Conservation (phyloP, 331 rosid genomes). For the Cydonia oblonga region DNA sequence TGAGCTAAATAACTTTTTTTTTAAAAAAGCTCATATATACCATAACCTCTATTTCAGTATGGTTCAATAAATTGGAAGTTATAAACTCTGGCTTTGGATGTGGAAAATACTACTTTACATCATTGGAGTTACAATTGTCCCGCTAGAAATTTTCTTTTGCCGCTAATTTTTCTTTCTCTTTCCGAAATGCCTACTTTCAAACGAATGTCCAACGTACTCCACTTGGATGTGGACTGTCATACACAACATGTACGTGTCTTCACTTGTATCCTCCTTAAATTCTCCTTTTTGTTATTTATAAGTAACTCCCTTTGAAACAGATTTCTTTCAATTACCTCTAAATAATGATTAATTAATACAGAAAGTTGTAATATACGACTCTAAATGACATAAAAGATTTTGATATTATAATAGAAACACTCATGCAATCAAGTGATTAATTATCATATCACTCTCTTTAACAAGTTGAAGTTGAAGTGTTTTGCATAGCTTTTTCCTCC, state of each 20-base stretch:
- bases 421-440: background rate
- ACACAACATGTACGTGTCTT: background rate
- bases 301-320: background rate
- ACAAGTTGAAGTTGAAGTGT: constrained; percentile 4
- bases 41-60: too few species aligned
- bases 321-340: background rate
- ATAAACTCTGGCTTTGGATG: too few species aligned
- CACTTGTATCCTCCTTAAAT: constrained; percentile 1
- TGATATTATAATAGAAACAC: background rate
- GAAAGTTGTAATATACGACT: background rate
- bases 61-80: too few species aligned
- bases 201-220: background rate
- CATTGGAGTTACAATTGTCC: too few species aligned
- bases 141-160: too few species aligned
- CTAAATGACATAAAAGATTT: background rate
- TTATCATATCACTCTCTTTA: background rate
- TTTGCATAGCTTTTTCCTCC: constrained; percentile 44
- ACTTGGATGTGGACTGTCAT: constrained; percentile 14
- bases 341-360: background rate
- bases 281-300: constrained; percentile 7
- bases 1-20: too few species aligned
- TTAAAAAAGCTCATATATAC: too few species aligned
- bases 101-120: too few species aligned
- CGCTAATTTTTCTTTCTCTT: too few species aligned
- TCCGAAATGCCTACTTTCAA: too few species aligned